Percentiles rank a stretch among this genome's conserved stretches.
phyloP scores from a whole-genome alignment of 2,329 filamentous ascomycete genomes.

The Cladosporium sp. region DNA sequence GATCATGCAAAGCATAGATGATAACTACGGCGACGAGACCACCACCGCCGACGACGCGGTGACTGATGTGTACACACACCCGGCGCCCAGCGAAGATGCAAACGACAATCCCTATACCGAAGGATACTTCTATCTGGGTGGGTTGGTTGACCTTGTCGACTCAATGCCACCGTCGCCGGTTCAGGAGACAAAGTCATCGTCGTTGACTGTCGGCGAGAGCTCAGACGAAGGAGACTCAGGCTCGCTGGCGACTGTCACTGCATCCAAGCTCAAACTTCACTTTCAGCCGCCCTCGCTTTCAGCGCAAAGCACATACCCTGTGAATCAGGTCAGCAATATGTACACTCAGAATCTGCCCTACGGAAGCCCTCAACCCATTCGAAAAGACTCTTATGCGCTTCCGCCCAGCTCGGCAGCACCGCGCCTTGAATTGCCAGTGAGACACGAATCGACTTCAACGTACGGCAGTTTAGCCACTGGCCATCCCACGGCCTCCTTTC shows the following conservation, averaged over 20 bases:
- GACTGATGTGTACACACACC: neutral
- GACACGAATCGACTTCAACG: neutral
- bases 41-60: neutral
- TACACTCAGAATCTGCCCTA: neutral
- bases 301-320: neutral
- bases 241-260: neutral
- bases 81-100: neutral
- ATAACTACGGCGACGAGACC: neutral
- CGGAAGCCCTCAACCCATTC: neutral
- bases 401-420: neutral
- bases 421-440: neutral
- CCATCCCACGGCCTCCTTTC: neutral
- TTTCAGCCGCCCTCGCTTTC: neutral
- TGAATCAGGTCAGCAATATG: neutral
- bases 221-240: neutral
- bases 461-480: neutral
- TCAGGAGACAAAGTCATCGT: neutral
- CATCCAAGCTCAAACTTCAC: neutral
- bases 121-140: neutral
- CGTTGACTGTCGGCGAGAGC: neutral
- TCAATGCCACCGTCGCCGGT: neutral
- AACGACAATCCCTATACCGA: neutral
- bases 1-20: neutral
- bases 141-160: neutral
- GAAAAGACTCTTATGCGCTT: neutral